Evolutionary conservation across 2,329 filamentous ascomycete species (phyloP).

Genomic region (Stachybotrys chlorohalonatus): DNA sequence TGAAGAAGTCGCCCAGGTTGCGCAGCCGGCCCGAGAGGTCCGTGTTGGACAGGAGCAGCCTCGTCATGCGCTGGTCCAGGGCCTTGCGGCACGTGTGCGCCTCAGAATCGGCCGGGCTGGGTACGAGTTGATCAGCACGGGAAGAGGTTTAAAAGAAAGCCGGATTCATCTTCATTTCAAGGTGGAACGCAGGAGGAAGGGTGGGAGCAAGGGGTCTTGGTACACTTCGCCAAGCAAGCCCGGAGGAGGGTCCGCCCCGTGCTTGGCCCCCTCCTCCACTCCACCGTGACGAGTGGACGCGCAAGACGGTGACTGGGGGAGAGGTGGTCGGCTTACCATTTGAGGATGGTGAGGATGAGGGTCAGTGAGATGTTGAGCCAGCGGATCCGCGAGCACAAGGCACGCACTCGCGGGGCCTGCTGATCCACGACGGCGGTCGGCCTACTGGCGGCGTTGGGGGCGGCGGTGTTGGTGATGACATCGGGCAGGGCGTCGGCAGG

Average conservation of each 20-base stretch:
- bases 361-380: slow-evolving; percentile 30
- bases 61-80: slow-evolving; percentile 21
- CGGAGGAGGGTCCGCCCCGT: not conserved
- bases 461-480: slow-evolving; percentile 6
- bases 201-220: not conserved
- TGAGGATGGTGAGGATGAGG: slow-evolving; percentile 29
- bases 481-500: slow-evolving; percentile 3
- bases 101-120: slow-evolving; percentile 23
- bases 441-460: not conserved
- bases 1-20: slow-evolving; percentile 12
- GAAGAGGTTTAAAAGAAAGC: not conserved
- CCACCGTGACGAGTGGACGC: too few relatives aligned
- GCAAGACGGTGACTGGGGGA: too few relatives aligned
- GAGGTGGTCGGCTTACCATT: slow-evolving; percentile 19
- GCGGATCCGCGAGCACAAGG: slow-evolving; percentile 21
- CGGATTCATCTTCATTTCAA: not conserved
- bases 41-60: slow-evolving; percentile 24
- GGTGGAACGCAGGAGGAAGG: not conserved
- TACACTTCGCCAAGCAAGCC: not conserved
- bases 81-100: slow-evolving; percentile 24
- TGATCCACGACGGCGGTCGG: slow-evolving; percentile 12
- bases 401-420: slow-evolving; percentile 9
- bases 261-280: not conserved
- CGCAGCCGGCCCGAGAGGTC: slow-evolving; percentile 21
- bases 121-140: not conserved